Conservation (phyloP, 2,329 filamentous ascomycete genomes). For the Colletotrichum cereale region DNA sequence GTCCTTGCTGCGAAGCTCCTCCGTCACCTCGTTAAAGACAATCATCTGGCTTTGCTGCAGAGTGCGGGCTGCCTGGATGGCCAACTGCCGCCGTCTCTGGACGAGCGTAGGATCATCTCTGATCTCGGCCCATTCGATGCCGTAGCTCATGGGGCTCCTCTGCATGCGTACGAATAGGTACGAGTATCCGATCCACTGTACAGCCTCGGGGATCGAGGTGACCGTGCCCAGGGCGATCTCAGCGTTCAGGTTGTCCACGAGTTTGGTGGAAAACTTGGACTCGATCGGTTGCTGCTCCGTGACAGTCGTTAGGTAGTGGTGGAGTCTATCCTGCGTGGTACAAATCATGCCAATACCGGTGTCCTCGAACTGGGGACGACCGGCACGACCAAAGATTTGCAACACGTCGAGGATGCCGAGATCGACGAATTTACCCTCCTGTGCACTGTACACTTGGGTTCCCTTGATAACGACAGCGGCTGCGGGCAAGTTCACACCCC, state of each 20-base stretch:
- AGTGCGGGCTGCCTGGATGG: conserved; percentile 88
- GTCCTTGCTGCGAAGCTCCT: conserved; percentile 93
- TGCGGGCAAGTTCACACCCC: conserved; percentile 98
- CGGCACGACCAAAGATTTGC: conserved; percentile 98
- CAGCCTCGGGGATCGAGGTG: conserved; percentile 91
- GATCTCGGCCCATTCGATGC: conserved; percentile 94
- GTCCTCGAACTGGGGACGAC: conserved; percentile 97
- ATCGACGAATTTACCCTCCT: conserved; percentile 97
- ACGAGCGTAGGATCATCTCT: conserved; percentile 90
- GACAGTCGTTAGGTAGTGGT: conserved; percentile 91
- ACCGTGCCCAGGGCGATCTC: conserved; percentile 95
- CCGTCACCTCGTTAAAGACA: conserved; percentile 94
- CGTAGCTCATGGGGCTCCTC: conserved; percentile 89
- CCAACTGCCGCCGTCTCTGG: conserved; percentile 84
- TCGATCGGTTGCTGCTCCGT: conserved; percentile 98
- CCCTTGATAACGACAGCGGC: conserved; percentile 98
- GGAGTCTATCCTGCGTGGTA: conserved; percentile 92
- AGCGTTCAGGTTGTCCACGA: conserved; percentile 97
- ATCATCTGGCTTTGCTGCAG: conserved; percentile 98
- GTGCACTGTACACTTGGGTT: conserved; percentile 95
- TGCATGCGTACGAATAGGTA: conserved; percentile 98
- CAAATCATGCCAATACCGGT: conserved; percentile 98
- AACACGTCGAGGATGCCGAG: conserved; percentile 96
- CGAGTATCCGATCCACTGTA: conserved; percentile 98
- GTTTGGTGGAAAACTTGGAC: conserved; percentile 91